Conservation (phyloP, 495 filamentous ascomycete genomes). For the Penicillium lagena region DNA sequence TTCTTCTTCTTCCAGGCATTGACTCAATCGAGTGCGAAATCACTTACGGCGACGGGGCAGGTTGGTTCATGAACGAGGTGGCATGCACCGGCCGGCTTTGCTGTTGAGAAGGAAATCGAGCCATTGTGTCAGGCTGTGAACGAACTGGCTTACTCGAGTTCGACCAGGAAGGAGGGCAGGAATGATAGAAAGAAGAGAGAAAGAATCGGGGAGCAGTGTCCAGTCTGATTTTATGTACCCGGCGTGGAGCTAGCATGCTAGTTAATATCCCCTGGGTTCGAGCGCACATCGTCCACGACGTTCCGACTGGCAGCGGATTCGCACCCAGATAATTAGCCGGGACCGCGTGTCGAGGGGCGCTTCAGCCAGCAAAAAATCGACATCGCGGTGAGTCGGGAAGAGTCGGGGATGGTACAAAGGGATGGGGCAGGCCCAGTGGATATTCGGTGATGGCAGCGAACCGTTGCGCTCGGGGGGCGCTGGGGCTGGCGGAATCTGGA, state of each 20-base stretch:
- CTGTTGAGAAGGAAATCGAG: constrained; percentile 37
- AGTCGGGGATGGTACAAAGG: constrained; percentile 29
- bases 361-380: constrained; percentile 19
- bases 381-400: constrained; percentile 31
- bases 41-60: constrained; percentile 29
- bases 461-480: constrained; percentile 22
- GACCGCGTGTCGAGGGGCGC: constrained; percentile 17
- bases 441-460: constrained; percentile 37
- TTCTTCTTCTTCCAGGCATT: not conserved
- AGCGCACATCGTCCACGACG: constrained; percentile 28
- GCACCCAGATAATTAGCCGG: constrained; percentile 26
- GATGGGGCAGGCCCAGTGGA: constrained; percentile 25
- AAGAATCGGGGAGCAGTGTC: constrained; percentile 15
- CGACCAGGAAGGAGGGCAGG: constrained; percentile 7
- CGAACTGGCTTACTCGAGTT: constrained; percentile 15
- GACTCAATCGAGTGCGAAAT: not conserved
- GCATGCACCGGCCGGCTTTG: constrained; percentile 37
- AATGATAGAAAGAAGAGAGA: constrained; percentile 13
- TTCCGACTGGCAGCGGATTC: constrained; percentile 23
- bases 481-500: constrained; percentile 14
- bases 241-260: constrained; percentile 19
- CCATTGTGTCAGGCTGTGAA: constrained; percentile 30
- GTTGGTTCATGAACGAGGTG: constrained; percentile 32
- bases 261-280: constrained; percentile 25
- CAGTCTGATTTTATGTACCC: constrained; percentile 31